phyloP scores from a whole-genome alignment of 2,329 filamentous ascomycete species.

The Penicillium sp. region DNA sequence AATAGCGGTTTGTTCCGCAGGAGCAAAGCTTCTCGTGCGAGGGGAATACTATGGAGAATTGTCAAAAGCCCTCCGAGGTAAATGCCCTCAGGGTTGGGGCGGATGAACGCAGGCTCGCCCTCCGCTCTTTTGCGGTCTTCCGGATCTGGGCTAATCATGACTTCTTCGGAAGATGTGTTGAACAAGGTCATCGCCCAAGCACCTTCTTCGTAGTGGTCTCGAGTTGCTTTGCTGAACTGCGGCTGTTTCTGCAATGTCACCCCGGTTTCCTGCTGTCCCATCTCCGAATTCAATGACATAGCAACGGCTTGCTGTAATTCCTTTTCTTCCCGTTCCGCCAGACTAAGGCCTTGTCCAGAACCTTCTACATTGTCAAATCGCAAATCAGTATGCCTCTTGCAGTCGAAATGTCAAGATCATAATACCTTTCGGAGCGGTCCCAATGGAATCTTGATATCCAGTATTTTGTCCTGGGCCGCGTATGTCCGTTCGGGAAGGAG shows the following conservation, averaged over 20 bases:
- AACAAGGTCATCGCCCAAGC: conserved; percentile 50
- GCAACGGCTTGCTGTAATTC: conserved; percentile 41
- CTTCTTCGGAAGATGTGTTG: conserved; percentile 42
- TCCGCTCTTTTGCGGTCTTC: conserved; percentile 41
- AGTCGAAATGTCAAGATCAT: conserved; percentile 15
- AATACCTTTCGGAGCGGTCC: conserved; percentile 23
- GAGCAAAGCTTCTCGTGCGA: conserved; percentile 50
- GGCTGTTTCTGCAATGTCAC: conserved; percentile 35
- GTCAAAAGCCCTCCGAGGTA: conserved; percentile 52
- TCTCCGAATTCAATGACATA: conserved; percentile 37
- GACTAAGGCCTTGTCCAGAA: conserved; percentile 27
- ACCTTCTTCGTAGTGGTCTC: conserved; percentile 46
- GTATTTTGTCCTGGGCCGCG: conserved; percentile 18
- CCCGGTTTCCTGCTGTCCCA: conserved; percentile 49
- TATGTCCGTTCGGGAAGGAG: conserved; percentile 38
- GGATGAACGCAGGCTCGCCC: conserved; percentile 50
- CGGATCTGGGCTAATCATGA: conserved; percentile 48
- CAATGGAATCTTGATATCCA: conserved; percentile 19
- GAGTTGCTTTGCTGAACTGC: conserved; percentile 49
- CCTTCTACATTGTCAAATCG: conserved; percentile 10
- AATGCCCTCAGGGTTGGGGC: conserved; percentile 45
- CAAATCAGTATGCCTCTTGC: conserved; percentile 13
- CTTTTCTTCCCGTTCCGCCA: conserved; percentile 39
- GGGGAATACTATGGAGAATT: conserved; percentile 54
- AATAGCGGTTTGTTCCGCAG: conserved; percentile 37